Base-by-base conservation (phyloP, 306 rosid genomes). In the Cotoneaster glaucophyllus region DNA sequence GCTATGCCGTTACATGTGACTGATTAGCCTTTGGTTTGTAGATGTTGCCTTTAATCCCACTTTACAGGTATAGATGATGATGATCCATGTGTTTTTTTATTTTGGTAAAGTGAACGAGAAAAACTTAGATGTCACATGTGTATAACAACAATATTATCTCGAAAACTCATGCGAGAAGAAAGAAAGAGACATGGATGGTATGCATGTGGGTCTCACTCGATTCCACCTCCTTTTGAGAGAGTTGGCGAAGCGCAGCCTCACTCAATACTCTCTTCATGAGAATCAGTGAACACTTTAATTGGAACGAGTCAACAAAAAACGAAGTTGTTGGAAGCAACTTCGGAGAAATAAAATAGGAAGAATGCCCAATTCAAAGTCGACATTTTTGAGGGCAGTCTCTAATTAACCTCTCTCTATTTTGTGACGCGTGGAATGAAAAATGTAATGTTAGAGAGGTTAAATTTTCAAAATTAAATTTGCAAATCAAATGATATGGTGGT, bases 361-460 rank as follows among this genome's bases (percentile, higher is more conserved):
- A 45, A 43, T 24, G 21, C 6, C 11, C 56, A 26, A 29, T 45
- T 4, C 18, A 45, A 52, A 9, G 58, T 70, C 32, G 81, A 64
- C 77, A 63, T 63, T 78, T 63, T 50, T 12, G 4, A 12, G 24
- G 29, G 11, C 21, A n/a, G 10, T 28, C 34, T 5, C 34, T 22
- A 6, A 17, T 12, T 14, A 44, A 12, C 18, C 50, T 58, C 54
- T 34, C n/a, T n/a, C n/a, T n/a, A n/a, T 50, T 44, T 57, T 64
- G 19, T 57, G 6, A n/a, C 52, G 58, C 9, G 2, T 32, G 1
- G 43, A 41, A 71, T 66, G 50, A 61, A 71, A 71, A 63, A 74
- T 26, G 0, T 32, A 32, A 1, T 5, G 8, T 0, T 32, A 32
- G 37, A 0, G 8, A 5, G 8, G 6, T 0, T 32, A 32, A 32